Evolutionary conservation across 495 filamentous ascomycete genomes (phyloP).

Genomic region (Aspergillus hancockii): DNA sequence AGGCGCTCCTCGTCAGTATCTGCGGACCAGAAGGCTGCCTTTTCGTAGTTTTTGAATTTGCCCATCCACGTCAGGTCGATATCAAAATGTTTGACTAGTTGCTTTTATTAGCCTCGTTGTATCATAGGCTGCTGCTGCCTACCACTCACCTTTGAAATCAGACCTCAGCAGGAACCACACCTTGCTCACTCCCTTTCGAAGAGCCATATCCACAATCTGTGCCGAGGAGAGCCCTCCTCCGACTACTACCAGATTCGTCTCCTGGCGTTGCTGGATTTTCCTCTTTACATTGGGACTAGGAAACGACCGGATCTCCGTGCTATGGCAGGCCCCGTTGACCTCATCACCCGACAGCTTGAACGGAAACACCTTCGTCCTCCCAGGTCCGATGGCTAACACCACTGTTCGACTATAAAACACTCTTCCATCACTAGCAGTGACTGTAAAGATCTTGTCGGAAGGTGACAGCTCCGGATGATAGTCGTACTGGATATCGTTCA

Average conservation of each 20-base stretch:
- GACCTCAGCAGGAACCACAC: conserved; percentile 61
- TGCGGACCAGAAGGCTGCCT: conserved; percentile 62
- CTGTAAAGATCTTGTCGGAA: conserved; percentile 49
- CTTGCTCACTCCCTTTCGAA: conserved; percentile 52
- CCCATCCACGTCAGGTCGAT: conserved; percentile 64
- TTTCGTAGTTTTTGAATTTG: conserved; percentile 65
- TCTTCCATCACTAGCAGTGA: conserved; percentile 46
- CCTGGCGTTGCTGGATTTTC: conserved; percentile 47
- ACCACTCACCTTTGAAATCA: conserved; percentile 45
- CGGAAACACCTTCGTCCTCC: conserved; percentile 54
- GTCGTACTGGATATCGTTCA: conserved; percentile 53
- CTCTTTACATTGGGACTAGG: conserved; percentile 42
- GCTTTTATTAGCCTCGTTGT: background rate
- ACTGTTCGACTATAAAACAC: conserved; percentile 52
- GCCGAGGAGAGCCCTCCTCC: conserved; percentile 64
- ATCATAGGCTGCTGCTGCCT: background rate
- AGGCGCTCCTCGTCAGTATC: conserved; percentile 60
- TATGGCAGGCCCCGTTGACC: conserved; percentile 53
- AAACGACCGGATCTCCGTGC: conserved; percentile 53
- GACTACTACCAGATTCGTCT: conserved; percentile 57
- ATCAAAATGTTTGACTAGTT: conserved; percentile 62
- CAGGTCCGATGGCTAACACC: conserved; percentile 59
- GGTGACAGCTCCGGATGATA: conserved; percentile 29
- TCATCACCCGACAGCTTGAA: conserved; percentile 38
- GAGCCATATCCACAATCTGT: conserved; percentile 58